Evolutionary conservation across 192 early-diverging fungal genomes (phyloP).

Genomic region (Backusella circina): DNA sequence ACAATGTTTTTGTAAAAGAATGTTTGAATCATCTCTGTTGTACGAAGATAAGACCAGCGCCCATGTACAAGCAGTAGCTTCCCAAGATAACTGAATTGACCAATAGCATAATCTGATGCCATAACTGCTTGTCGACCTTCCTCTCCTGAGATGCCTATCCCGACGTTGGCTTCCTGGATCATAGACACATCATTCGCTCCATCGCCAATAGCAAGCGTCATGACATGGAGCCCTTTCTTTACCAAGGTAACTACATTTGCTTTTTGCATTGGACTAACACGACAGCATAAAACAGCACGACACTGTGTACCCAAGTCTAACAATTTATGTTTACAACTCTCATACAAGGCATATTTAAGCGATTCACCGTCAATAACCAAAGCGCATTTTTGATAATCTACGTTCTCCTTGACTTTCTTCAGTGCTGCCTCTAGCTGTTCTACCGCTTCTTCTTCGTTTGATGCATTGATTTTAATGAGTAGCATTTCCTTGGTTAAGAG

Average conservation of each 20-base stretch:
- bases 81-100: conserved; percentile 63
- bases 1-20: conserved; percentile 78
- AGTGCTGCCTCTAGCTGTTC: conserved; percentile 50
- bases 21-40: conserved; percentile 55
- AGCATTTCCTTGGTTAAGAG: conserved; percentile 59
- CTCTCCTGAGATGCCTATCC: conserved; percentile 71
- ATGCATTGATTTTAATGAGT: conserved; percentile 43
- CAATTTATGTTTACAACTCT: conserved; percentile 33
- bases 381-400: conserved; percentile 27
- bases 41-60: conserved; percentile 59
- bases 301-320: conserved; percentile 58
- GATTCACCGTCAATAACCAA: conserved; percentile 72
- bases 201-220: conserved; percentile 76
- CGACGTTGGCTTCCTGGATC: conserved; percentile 79
- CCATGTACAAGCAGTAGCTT: conserved; percentile 68
- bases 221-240: conserved; percentile 53
- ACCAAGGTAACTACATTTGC: conserved; percentile 68
- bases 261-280: conserved; percentile 75
- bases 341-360: conserved; percentile 50
- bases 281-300: conserved; percentile 69
- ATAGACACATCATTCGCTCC: conserved; percentile 81
- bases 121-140: conserved; percentile 75
- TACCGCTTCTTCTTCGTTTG: conserved; percentile 40
- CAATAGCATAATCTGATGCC: conserved; percentile 71
- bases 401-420: background rate